Percentiles rank a stretch among this genome's conserved stretches.
These are phyloP conservation scores for Chionographis japonica DNA, from an alignment of 106 monocot genomes.

Conservation along the genomic window DNA sequence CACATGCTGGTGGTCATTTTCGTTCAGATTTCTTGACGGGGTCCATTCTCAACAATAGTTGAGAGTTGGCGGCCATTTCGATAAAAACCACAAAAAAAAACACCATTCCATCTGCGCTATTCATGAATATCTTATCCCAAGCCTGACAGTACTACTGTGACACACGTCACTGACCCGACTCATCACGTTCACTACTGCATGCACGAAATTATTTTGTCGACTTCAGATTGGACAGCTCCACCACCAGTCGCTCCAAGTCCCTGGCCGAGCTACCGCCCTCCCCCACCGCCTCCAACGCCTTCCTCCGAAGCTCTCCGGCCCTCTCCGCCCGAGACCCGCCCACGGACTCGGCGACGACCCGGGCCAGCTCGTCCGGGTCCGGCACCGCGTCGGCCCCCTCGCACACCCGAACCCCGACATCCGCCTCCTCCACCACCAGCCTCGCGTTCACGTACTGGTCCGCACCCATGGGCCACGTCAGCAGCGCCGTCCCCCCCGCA, in stretches of 20 bases:
- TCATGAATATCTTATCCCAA: too few species aligned
- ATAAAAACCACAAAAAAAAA: too few species aligned
- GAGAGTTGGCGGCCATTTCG: too few species aligned
- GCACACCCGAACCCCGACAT: conserved; percentile 25
- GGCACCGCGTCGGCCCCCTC: conserved; percentile 29
- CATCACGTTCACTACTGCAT: too few species aligned
- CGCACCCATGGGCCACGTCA: conserved; percentile 60
- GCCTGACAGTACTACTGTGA: too few species aligned
- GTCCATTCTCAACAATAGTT: too few species aligned
- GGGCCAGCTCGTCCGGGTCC: conserved; percentile 13
- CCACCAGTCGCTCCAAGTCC: conserved; percentile 26
- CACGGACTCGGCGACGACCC: conserved; percentile 10
- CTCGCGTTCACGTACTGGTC: conserved; percentile 57
- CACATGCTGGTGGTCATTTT: too few species aligned
- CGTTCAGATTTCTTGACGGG: too few species aligned
- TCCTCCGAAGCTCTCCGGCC: conserved; percentile 15
- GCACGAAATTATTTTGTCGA: too few species aligned
- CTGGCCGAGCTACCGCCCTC: conserved; percentile 36
- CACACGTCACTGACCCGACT: too few species aligned
- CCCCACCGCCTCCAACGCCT: conserved; percentile 21
- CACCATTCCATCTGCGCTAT: too few species aligned
- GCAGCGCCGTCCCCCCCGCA: not conserved
- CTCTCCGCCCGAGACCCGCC: not conserved
- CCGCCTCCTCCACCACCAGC: conserved; percentile 37
- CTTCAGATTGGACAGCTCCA: not conserved